phyloP scores from a whole-genome alignment of 2,329 filamentous ascomycete species.

The Coniella vitis region DNA sequence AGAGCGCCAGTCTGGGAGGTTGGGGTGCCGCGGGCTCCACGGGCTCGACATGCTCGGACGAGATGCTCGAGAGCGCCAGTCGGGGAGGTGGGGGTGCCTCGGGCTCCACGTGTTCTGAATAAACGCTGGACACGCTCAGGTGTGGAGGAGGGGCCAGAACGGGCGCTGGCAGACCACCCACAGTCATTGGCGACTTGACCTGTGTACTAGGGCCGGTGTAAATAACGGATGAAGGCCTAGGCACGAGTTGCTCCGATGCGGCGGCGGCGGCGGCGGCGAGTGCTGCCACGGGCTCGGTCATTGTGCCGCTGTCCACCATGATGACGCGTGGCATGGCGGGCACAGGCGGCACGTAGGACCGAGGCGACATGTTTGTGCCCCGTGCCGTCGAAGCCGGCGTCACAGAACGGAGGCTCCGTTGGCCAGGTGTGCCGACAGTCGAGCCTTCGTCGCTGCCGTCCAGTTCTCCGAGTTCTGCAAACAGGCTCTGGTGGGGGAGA shows the following conservation, averaged over 20 bases:
- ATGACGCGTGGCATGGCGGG: conserved; percentile 44
- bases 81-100: conserved; percentile 23
- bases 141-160: conserved; percentile 27
- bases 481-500: conserved; percentile 70
- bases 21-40: conserved; percentile 29
- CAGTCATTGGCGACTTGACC: conserved; percentile 33
- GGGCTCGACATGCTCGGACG: conserved; percentile 22
- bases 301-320: conserved; percentile 55
- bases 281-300: conserved; percentile 52
- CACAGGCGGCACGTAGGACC: conserved; percentile 30
- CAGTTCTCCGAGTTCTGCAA: conserved; percentile 81
- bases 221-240: conserved; percentile 42
- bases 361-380: conserved; percentile 35
- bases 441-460: conserved; percentile 70
- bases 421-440: conserved; percentile 48
- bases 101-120: conserved; percentile 38
- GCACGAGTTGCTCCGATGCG: conserved; percentile 34
- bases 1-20: conserved; percentile 27
- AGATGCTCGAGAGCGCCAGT: conserved; percentile 27
- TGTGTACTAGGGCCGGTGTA: conserved; percentile 51
- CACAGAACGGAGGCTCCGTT: conserved; percentile 36
- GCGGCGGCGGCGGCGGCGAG: conserved; percentile 14
- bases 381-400: conserved; percentile 42
- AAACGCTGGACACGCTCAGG: conserved; percentile 38
- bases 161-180: conserved; percentile 17